Percentiles rank a stretch among this genome's conserved stretches.
Conservation (phyloP, 305 asterid species). For the Plantago lanceolata region DNA sequence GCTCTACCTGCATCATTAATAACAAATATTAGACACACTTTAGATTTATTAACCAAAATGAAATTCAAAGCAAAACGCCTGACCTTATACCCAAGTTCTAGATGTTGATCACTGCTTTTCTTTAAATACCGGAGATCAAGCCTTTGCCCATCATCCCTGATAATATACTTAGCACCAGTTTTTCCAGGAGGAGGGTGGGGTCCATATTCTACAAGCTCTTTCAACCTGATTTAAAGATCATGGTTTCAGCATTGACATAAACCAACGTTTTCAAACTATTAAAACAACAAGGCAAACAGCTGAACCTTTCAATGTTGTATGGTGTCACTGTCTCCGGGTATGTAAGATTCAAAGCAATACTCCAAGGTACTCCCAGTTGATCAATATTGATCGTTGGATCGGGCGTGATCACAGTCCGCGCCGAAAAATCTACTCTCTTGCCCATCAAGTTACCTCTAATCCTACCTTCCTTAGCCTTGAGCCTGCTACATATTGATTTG, state of each 20-base stretch:
- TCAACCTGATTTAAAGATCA: conserved; percentile 48
- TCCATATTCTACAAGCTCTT: conserved; percentile 95
- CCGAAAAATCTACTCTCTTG: conserved; percentile 93
- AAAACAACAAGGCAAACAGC: conserved; percentile 10
- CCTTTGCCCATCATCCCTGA: conserved; percentile 98
- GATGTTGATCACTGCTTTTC: conserved; percentile 95
- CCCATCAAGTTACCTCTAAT: conserved; percentile 99
- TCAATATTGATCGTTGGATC: conserved; percentile 98
- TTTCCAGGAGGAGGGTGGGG: conserved; percentile 99
- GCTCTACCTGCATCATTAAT: conserved; percentile 71
- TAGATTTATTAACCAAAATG: conserved; percentile 16
- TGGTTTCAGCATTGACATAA: conserved; percentile 17
- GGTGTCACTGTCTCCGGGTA: conserved; percentile 99
- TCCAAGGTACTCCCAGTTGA: conserved; percentile 97
- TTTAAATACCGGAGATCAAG: conserved; percentile 97
- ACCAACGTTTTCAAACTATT: conserved; percentile 12
- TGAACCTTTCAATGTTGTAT: conserved; percentile 88
- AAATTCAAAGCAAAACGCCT: conserved; percentile 10
- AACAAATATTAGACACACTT: conserved; percentile 22
- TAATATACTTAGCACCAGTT: conserved; percentile 98
- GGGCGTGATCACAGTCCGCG: conserved; percentile 98
- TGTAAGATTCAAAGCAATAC: conserved; percentile 93
- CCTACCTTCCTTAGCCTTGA: conserved; percentile 95
- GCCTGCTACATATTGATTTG: conserved; percentile 94
- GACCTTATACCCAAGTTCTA: conserved; percentile 94